Conservation (phyloP, 768 basidiomycete genomes). For the Agaricus bisporus region DNA sequence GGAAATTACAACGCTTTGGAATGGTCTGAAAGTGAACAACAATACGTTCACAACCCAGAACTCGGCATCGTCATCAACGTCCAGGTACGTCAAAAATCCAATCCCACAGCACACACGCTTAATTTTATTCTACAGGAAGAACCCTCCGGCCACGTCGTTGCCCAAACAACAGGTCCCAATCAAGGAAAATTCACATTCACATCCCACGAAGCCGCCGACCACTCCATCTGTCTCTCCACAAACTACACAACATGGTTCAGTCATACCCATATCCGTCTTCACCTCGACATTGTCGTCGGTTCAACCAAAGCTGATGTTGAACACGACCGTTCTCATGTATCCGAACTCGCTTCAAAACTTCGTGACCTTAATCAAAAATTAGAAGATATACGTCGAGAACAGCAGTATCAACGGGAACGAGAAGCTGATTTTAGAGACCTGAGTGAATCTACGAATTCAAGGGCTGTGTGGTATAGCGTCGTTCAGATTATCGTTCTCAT, state of each 20-base stretch:
- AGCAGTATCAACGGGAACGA: slow-evolving; percentile 95
- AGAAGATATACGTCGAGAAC: slow-evolving; percentile 89
- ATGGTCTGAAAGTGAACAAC: slow-evolving; percentile 71
- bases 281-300: slow-evolving; percentile 93
- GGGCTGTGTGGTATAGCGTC: slow-evolving; percentile 92
- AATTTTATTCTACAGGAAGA: slow-evolving; percentile 59
- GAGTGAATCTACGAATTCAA: slow-evolving; percentile 85
- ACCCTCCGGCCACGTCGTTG: slow-evolving; percentile 72
- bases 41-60: slow-evolving; percentile 64
- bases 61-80: slow-evolving; percentile 91
- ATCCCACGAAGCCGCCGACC: slow-evolving; percentile 94
- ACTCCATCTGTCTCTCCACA: slow-evolving; percentile 92
- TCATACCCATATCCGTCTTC: slow-evolving; percentile 84
- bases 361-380: slow-evolving; percentile 92
- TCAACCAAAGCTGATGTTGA: slow-evolving; percentile 81
- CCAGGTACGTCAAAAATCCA: slow-evolving; percentile 43
- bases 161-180: slow-evolving; percentile 83
- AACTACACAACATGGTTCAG: slow-evolving; percentile 90
- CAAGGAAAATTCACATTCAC: slow-evolving; percentile 97
- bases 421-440: slow-evolving; percentile 86
- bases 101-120: neutral
- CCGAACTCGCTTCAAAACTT: slow-evolving; percentile 74
- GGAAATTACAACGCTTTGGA: slow-evolving; percentile 92
- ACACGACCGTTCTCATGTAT: slow-evolving; percentile 80
- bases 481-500: slow-evolving; percentile 82